Conservation (phyloP, 768 basidiomycete genomes). For the Cyclocybe aegerita region DNA sequence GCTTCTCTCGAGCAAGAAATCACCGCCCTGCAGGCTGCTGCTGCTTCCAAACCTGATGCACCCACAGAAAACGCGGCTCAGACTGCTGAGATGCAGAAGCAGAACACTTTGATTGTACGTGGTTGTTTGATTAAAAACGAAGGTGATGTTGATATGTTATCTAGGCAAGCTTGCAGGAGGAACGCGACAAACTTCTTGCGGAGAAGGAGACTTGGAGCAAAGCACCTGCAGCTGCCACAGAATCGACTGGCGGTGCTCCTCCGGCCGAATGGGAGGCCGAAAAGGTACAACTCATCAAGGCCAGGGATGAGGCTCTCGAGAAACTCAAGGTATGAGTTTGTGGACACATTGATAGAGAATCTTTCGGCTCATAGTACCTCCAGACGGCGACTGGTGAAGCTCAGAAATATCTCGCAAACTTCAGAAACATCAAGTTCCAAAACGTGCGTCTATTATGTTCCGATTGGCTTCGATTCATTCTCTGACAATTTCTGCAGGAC, state of each 20-base stretch:
- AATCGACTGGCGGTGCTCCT: slow-evolving; percentile 24
- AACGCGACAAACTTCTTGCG: slow-evolving; percentile 60
- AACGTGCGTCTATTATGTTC: slow-evolving; percentile 29
- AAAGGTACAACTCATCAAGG: slow-evolving; percentile 54
- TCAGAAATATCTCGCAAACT: slow-evolving; percentile 43
- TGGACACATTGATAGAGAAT: not conserved
- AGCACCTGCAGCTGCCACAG: slow-evolving; percentile 22
- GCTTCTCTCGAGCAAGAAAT: slow-evolving; percentile 35
- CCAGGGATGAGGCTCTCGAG: slow-evolving; percentile 58
- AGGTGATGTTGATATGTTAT: not conserved
- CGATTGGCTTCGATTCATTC: not conserved
- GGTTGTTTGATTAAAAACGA: not conserved
- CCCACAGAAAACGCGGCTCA: slow-evolving; percentile 7
- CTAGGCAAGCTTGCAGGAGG: slow-evolving; percentile 52
- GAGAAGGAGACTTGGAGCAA: slow-evolving; percentile 53
- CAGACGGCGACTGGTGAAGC: slow-evolving; percentile 36
- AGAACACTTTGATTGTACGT: slow-evolving; percentile 38
- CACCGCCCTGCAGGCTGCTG: slow-evolving; percentile 26
- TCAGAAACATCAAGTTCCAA: slow-evolving; percentile 40
- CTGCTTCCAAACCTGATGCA: slow-evolving; percentile 17
- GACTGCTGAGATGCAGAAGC: slow-evolving; percentile 26
- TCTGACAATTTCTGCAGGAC: slow-evolving; percentile 39
- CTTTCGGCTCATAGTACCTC: slow-evolving; percentile 1
- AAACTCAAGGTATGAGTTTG: slow-evolving; percentile 49
- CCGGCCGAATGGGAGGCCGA: slow-evolving; percentile 55